Evolutionary conservation across 768 basidiomycete genomes (phyloP).

Genomic region (Leccinellum rugosiceps): DNA sequence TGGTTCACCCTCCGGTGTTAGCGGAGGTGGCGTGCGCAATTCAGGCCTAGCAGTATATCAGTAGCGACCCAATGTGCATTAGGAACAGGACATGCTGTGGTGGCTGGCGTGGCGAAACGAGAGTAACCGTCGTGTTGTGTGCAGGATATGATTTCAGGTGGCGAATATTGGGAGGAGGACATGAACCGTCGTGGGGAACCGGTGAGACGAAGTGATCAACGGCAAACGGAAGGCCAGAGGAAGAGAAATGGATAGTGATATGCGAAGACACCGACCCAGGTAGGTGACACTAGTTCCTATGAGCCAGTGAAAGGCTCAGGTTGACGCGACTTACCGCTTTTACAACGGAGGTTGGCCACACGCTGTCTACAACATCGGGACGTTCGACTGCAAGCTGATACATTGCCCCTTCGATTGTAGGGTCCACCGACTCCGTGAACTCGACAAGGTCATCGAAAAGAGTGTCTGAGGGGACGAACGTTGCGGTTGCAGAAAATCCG

Average conservation of each 20-base stretch:
- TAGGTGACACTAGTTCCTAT: conserved; percentile 63
- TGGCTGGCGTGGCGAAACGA: conserved; percentile 47
- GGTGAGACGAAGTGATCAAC: conserved; percentile 72
- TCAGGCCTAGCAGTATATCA: conserved; percentile 48
- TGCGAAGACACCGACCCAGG: conserved; percentile 49
- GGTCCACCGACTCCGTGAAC: conserved; percentile 41
- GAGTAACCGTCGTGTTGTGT: conserved; percentile 51
- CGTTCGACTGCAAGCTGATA: conserved; percentile 71
- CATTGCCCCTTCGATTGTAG: conserved; percentile 41
- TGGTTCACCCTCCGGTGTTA: conserved; percentile 64
- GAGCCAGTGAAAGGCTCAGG: conserved; percentile 28
- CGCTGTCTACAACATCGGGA: conserved; percentile 39
- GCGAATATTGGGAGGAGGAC: conserved; percentile 34
- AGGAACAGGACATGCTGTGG: conserved; percentile 47
- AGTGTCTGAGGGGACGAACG: conserved; percentile 40
- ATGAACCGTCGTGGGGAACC: conserved; percentile 65
- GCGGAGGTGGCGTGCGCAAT: conserved; percentile 62
- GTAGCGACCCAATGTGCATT: background rate
- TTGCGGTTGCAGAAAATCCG: conserved; percentile 31
- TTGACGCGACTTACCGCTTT: conserved; percentile 53
- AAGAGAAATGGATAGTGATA: conserved; percentile 52
- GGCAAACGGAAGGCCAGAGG: conserved; percentile 51
- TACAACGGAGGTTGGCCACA: conserved; percentile 32
- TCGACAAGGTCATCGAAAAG: conserved; percentile 45
- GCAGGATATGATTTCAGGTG: conserved; percentile 26